phyloP scores from a whole-genome alignment of 163 green algal genomes.

The Prototheca cutis region DNA sequence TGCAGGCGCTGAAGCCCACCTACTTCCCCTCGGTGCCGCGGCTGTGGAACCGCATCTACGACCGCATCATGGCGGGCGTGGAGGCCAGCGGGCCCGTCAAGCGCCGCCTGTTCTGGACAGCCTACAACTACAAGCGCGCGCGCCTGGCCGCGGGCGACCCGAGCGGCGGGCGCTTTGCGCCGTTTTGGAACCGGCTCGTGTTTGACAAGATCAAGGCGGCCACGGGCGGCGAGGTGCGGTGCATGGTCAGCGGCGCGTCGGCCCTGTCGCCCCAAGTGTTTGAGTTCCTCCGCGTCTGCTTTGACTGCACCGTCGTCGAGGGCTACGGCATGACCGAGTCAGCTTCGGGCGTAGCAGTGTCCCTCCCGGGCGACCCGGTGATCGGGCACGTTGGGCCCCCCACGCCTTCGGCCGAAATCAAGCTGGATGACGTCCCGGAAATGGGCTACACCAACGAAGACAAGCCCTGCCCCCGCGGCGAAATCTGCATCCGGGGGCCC shows the following conservation, averaged over 20 bases:
- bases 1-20: constrained; percentile 62
- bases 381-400: constrained; percentile 79
- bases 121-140: constrained; percentile 54
- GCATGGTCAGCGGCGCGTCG: constrained; percentile 80
- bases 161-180: constrained; percentile 55
- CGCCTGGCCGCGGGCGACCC: constrained; percentile 57
- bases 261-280: constrained; percentile 81
- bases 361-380: constrained; percentile 20
- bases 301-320: constrained; percentile 74
- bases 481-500: constrained; percentile 89
- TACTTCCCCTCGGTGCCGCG: constrained; percentile 67
- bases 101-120: constrained; percentile 40
- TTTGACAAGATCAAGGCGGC: constrained; percentile 89
- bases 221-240: constrained; percentile 81
- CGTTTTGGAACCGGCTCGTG: constrained; percentile 85
- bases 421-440: constrained; percentile 92
- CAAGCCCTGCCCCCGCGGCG: constrained; percentile 68
- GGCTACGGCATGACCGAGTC: constrained; percentile 80
- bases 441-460: constrained; percentile 90
- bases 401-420: constrained; percentile 69
- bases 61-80: constrained; percentile 57
- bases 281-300: constrained; percentile 89
- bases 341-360: constrained; percentile 17
- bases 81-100: constrained; percentile 44
- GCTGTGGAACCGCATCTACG: constrained; percentile 96